Percentiles rank a stretch among this genome's conserved stretches.
These are phyloP conservation scores for Suhomyces taliae DNA, from an alignment of 1,139 yeast genomes.

Conservation along the genomic window DNA sequence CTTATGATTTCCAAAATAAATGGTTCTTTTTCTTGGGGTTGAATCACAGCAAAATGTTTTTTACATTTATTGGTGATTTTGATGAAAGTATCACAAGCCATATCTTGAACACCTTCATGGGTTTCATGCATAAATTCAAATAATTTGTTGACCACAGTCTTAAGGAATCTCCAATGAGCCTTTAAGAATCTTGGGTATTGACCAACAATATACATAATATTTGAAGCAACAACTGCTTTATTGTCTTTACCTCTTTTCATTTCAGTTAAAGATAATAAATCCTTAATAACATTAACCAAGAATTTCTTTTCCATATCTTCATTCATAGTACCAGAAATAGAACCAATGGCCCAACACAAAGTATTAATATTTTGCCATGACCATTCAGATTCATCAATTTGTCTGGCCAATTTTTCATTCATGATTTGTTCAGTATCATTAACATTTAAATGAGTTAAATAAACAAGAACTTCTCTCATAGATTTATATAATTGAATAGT, in stretches of 20 bases:
- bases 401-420: constrained; percentile 87
- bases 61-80: constrained; percentile 94
- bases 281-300: constrained; percentile 89
- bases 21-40: constrained; percentile 86
- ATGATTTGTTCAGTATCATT: constrained; percentile 91
- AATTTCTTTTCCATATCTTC: constrained; percentile 97
- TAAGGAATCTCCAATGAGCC: constrained; percentile 97
- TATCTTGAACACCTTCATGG: constrained; percentile 98
- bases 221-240: constrained; percentile 98
- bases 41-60: constrained; percentile 88
- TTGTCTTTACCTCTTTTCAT: constrained; percentile 97
- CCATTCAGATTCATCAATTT: constrained; percentile 97
- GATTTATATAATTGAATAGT: constrained; percentile 93
- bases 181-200: constrained; percentile 96
- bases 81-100: constrained; percentile 99
- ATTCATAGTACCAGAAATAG: constrained; percentile 97
- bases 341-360: constrained; percentile 99
- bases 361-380: constrained; percentile 98
- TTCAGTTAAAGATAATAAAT: constrained; percentile 85
- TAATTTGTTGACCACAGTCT: constrained; percentile 91
- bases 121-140: constrained; percentile 99
- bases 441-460: constrained; percentile 92
- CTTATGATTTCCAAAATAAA: constrained; percentile 87
- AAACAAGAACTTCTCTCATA: constrained; percentile 93
- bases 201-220: constrained; percentile 98